Percentiles rank a stretch among this genome's conserved stretches.
These are phyloP conservation scores for Turnera subulata DNA, from an alignment of 345 rosid species.

Conservation along the genomic window DNA sequence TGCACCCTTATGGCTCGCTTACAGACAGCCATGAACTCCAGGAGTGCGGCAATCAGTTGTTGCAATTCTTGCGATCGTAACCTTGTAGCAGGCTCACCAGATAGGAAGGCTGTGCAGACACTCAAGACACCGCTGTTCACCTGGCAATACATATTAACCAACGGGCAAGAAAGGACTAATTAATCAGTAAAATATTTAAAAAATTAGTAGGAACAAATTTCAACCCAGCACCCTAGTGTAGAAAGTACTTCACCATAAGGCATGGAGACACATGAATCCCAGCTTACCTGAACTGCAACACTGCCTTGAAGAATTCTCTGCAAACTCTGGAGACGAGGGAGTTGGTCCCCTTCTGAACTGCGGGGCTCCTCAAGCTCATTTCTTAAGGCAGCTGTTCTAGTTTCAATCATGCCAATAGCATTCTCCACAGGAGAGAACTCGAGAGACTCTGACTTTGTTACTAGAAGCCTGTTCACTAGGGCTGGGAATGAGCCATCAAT, in stretches of 20 bases:
- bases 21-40: conserved; percentile 98
- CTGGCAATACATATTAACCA: conserved; percentile 36
- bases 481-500: conserved; percentile 98
- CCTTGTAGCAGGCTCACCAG: conserved; percentile 98
- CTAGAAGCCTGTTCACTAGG: conserved; percentile 82
- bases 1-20: conserved; percentile 97
- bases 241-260: too few species aligned
- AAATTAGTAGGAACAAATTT: too few species aligned
- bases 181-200: too few species aligned
- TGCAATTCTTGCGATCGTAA: conserved; percentile 92
- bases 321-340: conserved; percentile 92
- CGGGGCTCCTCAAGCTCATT: conserved; percentile 99
- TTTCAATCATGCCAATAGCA: conserved; percentile 99
- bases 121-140: conserved; percentile 97
- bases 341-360: conserved; percentile 95
- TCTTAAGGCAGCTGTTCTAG: conserved; percentile 85
- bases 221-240: too few species aligned
- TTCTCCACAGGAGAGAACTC: conserved; percentile 99
- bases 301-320: conserved; percentile 99
- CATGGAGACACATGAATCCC: background rate
- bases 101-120: conserved; percentile 96
- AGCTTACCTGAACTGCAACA: conserved; percentile 91
- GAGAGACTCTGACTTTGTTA: conserved; percentile 86
- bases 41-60: conserved; percentile 94
- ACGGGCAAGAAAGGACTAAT: background rate